Conservation (phyloP, 371 early-diverging fungal species). For the Nematocida sp. region DNA sequence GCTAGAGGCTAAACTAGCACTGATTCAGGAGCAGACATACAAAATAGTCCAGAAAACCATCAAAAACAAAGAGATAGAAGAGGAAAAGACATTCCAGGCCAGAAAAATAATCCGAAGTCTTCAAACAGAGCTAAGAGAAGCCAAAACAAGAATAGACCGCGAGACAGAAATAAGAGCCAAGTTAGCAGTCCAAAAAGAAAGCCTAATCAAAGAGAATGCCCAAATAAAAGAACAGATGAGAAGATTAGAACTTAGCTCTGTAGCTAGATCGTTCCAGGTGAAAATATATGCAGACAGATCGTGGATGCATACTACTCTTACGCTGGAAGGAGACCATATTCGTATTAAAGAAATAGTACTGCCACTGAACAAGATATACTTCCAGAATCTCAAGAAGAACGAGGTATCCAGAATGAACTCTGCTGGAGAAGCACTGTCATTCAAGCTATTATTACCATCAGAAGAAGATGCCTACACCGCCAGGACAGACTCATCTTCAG, state of each 20-base stretch:
- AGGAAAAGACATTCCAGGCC: not conserved
- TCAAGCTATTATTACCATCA: slow-evolving; percentile 57
- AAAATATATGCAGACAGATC: slow-evolving; percentile 26
- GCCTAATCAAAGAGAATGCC: slow-evolving; percentile 14
- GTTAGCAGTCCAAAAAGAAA: slow-evolving; percentile 4
- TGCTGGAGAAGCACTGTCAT: slow-evolving; percentile 39
- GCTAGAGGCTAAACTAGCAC: not conserved
- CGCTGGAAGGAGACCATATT: slow-evolving; percentile 29
- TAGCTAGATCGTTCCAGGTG: slow-evolving; percentile 7
- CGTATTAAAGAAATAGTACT: slow-evolving; percentile 31
- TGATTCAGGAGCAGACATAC: not conserved
- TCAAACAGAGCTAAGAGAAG: slow-evolving; percentile 32
- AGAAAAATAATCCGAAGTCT: slow-evolving; percentile 5
- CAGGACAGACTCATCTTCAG: slow-evolving; percentile 47
- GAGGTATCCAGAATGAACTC: slow-evolving; percentile 37
- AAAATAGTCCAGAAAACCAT: not conserved
- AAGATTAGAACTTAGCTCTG: slow-evolving; percentile 33
- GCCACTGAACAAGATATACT: slow-evolving; percentile 48
- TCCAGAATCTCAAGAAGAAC: slow-evolving; percentile 44
- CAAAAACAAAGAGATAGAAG: not conserved
- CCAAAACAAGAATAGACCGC: slow-evolving; percentile 14
- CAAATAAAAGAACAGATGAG: slow-evolving; percentile 31
- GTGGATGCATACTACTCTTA: slow-evolving; percentile 8
- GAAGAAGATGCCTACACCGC: slow-evolving; percentile 45
- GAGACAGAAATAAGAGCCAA: slow-evolving; percentile 19